phyloP scores from a whole-genome alignment of 306 rosid species.

The Malus fusca region DNA sequence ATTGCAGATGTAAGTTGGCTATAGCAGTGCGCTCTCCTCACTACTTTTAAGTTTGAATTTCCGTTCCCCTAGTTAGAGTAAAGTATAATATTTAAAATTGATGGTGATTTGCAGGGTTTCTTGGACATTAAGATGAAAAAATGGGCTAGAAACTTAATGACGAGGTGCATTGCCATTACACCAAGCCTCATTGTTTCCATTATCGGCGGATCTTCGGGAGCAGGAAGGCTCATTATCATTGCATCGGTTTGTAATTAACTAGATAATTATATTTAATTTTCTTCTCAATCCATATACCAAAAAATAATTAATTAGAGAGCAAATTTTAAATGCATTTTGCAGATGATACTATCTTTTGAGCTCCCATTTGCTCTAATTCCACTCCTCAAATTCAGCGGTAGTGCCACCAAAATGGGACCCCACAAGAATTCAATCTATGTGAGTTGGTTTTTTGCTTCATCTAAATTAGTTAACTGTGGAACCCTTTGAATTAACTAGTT shows the following conservation, averaged over 20 bases:
- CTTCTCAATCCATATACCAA: neutral
- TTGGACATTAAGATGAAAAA: constrained; percentile 73
- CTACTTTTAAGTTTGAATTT: neutral
- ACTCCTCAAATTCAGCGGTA: constrained; percentile 82
- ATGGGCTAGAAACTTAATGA: constrained; percentile 68
- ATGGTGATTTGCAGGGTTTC: constrained; percentile 52
- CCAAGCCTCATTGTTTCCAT: constrained; percentile 81
- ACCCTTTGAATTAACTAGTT: neutral
- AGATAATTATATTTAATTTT: neutral
- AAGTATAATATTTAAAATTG: neutral
- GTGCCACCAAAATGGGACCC: constrained; percentile 82
- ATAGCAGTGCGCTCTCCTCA: neutral
- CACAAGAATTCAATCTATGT: constrained; percentile 65
- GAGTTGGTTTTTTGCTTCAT: constrained; percentile 1
- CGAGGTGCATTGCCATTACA: constrained; percentile 68
- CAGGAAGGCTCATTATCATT: constrained; percentile 52
- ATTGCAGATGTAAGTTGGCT: too few species aligned
- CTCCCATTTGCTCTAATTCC: constrained; percentile 88
- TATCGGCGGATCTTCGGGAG: constrained; percentile 50
- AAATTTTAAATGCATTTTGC: constrained; percentile 9
- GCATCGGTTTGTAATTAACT: constrained; percentile 51
- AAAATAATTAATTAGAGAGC: neutral
- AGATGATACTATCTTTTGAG: constrained; percentile 93
- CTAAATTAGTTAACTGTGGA: neutral
- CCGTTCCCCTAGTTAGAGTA: neutral